Evolutionary conservation across 495 filamentous ascomycete genomes (phyloP).

Genomic region (Hypoxylon fragiforme): DNA sequence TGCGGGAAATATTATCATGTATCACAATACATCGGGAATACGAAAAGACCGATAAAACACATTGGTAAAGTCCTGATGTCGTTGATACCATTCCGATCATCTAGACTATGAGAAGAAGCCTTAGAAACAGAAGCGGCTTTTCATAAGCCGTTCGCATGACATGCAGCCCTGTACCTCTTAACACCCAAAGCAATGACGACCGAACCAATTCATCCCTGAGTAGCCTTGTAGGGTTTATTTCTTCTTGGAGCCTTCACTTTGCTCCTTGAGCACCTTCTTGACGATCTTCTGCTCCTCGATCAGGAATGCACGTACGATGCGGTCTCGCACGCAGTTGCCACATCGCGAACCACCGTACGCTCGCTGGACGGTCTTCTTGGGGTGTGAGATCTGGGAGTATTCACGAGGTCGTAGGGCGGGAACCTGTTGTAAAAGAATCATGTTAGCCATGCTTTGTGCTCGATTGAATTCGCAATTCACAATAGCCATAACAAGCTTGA

Average conservation of each 20-base stretch:
- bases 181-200: constrained; percentile 56
- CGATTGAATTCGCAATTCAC: not conserved
- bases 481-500: no score
- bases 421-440: constrained; percentile 59
- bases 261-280: constrained; percentile 99
- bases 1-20: no score
- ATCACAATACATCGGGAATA: no score
- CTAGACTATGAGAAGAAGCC: constrained; percentile 49
- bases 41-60: no score
- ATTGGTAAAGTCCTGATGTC: constrained; percentile 33
- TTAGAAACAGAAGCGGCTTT: constrained; percentile 51
- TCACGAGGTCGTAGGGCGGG: constrained; percentile 96
- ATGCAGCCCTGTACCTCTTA: constrained; percentile 55
- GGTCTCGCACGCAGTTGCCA: constrained; percentile 97
- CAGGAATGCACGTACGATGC: constrained; percentile 94
- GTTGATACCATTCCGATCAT: constrained; percentile 42
- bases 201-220: constrained; percentile 39
- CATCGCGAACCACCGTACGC: constrained; percentile 98
- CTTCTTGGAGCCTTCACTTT: constrained; percentile 71
- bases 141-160: constrained; percentile 42
- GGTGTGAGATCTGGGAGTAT: constrained; percentile 92
- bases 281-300: constrained; percentile 99
- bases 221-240: constrained; percentile 53
- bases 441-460: not conserved
- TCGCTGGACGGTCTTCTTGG: constrained; percentile 98